Conservation (phyloP, 2,329 filamentous ascomycete species). For the Botryosphaeria agaves region DNA sequence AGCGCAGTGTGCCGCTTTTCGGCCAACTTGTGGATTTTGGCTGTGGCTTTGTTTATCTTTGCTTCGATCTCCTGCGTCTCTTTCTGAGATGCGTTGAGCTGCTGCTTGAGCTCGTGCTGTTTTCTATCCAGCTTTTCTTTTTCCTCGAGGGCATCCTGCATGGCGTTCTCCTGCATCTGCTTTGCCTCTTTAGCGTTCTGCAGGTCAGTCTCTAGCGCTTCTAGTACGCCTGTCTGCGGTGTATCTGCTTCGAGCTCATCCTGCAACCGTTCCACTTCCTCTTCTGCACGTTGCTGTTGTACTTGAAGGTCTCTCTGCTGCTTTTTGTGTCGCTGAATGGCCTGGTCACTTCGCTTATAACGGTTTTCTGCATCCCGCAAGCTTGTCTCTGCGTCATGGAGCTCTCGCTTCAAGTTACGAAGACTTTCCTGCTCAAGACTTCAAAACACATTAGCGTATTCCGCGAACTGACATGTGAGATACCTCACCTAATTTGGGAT, state of each 20-base stretch:
- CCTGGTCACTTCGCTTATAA: conserved; percentile 30
- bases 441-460: conserved; percentile 4
- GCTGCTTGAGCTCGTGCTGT: conserved; percentile 12
- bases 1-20: conserved; percentile 17
- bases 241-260: conserved; percentile 40
- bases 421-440: conserved; percentile 25
- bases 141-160: conserved; percentile 29
- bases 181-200: conserved; percentile 35
- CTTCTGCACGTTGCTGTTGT: conserved; percentile 41
- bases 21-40: conserved; percentile 13
- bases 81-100: conserved; percentile 13
- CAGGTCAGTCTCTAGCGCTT: conserved; percentile 31
- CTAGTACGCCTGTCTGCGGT: conserved; percentile 41
- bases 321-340: conserved; percentile 32
- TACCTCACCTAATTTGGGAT: conserved; percentile 39
- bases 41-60: conserved; percentile 13
- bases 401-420: conserved; percentile 36
- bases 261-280: conserved; percentile 47
- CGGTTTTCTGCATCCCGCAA: conserved; percentile 30
- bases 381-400: conserved; percentile 33
- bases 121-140: conserved; percentile 24
- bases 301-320: conserved; percentile 32
- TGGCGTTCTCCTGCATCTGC: conserved; percentile 23
- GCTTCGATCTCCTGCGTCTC: conserved; percentile 9
- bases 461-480: neutral